phyloP scores from a whole-genome alignment of 305 asterid genomes.

The Salvia sclarea region DNA sequence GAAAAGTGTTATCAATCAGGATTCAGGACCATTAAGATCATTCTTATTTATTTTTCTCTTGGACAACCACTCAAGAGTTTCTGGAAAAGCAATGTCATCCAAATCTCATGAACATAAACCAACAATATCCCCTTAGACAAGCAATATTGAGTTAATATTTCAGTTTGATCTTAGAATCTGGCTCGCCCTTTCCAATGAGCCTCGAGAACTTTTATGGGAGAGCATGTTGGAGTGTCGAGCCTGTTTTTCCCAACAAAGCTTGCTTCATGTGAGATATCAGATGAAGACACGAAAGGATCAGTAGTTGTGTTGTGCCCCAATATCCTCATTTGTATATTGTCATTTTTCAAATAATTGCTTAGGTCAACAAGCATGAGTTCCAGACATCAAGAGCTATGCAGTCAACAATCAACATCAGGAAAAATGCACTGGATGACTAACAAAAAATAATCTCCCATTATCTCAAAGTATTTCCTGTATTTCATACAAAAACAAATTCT shows the following conservation, averaged over 20 bases:
- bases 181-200: not conserved
- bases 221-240: too few species aligned
- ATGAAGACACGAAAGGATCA: not conserved
- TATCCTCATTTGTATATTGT: not conserved
- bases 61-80: slow-evolving; percentile 8
- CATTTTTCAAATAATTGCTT: not conserved
- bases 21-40: not conserved
- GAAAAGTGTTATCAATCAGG: not conserved
- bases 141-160: not conserved
- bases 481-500: not conserved
- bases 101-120: slow-evolving; percentile 13
- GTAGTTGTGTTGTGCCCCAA: not conserved
- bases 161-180: slow-evolving; percentile 3
- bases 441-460: not conserved
- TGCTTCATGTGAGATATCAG: slow-evolving; percentile 4
- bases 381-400: slow-evolving; percentile 2
- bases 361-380: slow-evolving; percentile 10
- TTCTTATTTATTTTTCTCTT: not conserved
- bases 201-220: not conserved
- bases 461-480: not conserved
- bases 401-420: slow-evolving; percentile 2
- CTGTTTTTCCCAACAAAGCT: too few species aligned
- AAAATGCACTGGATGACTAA: slow-evolving; percentile 2
- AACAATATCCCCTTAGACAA: not conserved
- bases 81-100: slow-evolving; percentile 4